A percentile compares a stretch with the other conserved stretches of the same genome.
phyloP scores from a whole-genome alignment of 495 filamentous ascomycete genomes.

The Hypoxylon trugodes region DNA sequence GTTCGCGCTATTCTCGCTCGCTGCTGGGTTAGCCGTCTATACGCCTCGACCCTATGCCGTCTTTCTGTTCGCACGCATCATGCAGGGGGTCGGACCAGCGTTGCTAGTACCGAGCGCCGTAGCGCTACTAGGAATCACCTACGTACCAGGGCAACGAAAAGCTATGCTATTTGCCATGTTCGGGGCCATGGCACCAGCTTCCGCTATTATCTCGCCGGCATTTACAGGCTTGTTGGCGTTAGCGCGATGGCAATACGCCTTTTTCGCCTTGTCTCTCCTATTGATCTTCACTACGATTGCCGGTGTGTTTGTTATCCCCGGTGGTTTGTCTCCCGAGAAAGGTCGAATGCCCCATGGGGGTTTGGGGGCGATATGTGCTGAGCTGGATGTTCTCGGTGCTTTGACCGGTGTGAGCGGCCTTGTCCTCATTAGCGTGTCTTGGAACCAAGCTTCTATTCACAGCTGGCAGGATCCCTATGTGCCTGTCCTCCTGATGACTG shows the following conservation, averaged over 20 bases:
- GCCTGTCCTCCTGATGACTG: conserved; percentile 62
- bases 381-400: conserved; percentile 63
- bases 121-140: conserved; percentile 67
- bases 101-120: conserved; percentile 70
- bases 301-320: conserved; percentile 60
- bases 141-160: conserved; percentile 64
- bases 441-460: conserved; percentile 68
- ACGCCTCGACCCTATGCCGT: conserved; percentile 52
- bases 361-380: conserved; percentile 34
- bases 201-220: conserved; percentile 60
- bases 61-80: conserved; percentile 66
- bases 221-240: conserved; percentile 64
- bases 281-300: conserved; percentile 53
- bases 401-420: conserved; percentile 63
- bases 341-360: conserved; percentile 10
- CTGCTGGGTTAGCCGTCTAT: conserved; percentile 62
- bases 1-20: conserved; percentile 69
- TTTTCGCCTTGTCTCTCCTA: conserved; percentile 62
- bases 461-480: conserved; percentile 66
- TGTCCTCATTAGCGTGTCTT: conserved; percentile 66
- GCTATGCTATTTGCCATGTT: conserved; percentile 73
- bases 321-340: conserved; percentile 53
- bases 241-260: conserved; percentile 74
- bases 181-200: conserved; percentile 68
- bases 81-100: conserved; percentile 71